Evolutionary conservation across 1,284 basidiomycete species (phyloP).

Genomic region (Leccinum variabile): DNA sequence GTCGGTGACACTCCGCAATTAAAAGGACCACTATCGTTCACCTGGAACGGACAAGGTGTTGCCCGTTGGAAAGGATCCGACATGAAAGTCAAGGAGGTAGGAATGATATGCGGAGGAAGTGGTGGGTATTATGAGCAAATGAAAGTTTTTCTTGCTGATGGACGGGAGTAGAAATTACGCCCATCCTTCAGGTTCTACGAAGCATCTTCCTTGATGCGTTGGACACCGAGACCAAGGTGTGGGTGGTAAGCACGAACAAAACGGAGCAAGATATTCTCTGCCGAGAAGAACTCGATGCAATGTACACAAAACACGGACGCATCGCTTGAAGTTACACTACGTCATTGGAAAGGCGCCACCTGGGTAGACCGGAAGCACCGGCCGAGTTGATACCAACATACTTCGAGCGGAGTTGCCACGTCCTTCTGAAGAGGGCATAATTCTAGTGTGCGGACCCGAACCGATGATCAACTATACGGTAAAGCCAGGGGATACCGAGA

Average conservation of each 20-base stretch:
- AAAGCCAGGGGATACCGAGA: slow-evolving; percentile 33
- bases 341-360: slow-evolving; percentile 40
- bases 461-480: slow-evolving; percentile 38
- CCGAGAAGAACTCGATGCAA: slow-evolving; percentile 49
- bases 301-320: slow-evolving; percentile 36
- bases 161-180: slow-evolving; percentile 50
- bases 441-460: slow-evolving; percentile 57
- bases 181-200: slow-evolving; percentile 56
- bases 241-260: slow-evolving; percentile 55
- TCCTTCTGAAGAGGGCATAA: slow-evolving; percentile 40
- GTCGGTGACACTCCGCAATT: slow-evolving; percentile 56
- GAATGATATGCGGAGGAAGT: slow-evolving; percentile 62
- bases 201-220: slow-evolving; percentile 46
- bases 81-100: slow-evolving; percentile 45
- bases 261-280: slow-evolving; percentile 55
- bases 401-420: slow-evolving; percentile 43
- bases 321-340: slow-evolving; percentile 49
- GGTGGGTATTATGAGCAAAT: slow-evolving; percentile 31
- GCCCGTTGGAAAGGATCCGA: slow-evolving; percentile 40
- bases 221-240: slow-evolving; percentile 45
- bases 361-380: slow-evolving; percentile 45
- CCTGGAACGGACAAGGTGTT: slow-evolving; percentile 48
- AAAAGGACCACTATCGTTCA: slow-evolving; percentile 64
- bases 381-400: slow-evolving; percentile 45
- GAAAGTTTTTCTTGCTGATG: background rate